Evolutionary conservation across 164 flowering plant species (phyloP), one percentile per base, ranked within the genome.

Genomic region (Nelumbo lutea): DNA sequence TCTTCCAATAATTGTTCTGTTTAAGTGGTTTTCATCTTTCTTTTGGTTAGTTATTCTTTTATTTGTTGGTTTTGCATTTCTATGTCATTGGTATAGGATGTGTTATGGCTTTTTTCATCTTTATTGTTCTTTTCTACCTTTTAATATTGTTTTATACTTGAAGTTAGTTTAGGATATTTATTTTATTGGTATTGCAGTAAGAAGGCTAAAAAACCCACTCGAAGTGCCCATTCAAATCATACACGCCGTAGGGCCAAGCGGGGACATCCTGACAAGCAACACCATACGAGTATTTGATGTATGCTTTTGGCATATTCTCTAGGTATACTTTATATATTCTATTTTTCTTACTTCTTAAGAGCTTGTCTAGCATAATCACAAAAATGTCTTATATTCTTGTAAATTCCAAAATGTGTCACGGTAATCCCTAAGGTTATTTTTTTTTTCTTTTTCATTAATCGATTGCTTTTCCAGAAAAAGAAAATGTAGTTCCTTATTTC

Each of bases 191-290:
- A 58, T 42, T 74, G 80, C 87, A 90, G 90, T 69, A 82, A 74
- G 65, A 90, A 84, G 67, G 62, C 27, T 27, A 27, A 66, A 77
- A 85, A 76, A 66, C 78, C 83, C 15, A 53, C 42, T 72, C 75
- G 83, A 62, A 70, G n/a, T 73, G 67, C 77, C 70, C 60, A 77
- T 70, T 38, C 80, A 67, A 59, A 71, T 71, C 85, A 85, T 61
- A 55, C 79, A 53, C 92, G 90, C 58, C 89, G 89, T n/a, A 88
- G 82, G 80, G 68, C 75, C 13, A 81, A 81, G 61, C 69, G 84
- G 48, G 80, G 61, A 14, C 79, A 77, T 63, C 38, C 80, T 50
- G 82, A 79, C 64, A 76, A 73, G 64, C 69, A 63, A 67, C 65
- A 50, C 40, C 57, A 57, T 52, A 9, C 7, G 57, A n/a, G 63